These are phyloP conservation scores for Iris macrosiphon DNA, from an alignment of 106 monocot genomes.

Conservation along the genomic window DNA sequence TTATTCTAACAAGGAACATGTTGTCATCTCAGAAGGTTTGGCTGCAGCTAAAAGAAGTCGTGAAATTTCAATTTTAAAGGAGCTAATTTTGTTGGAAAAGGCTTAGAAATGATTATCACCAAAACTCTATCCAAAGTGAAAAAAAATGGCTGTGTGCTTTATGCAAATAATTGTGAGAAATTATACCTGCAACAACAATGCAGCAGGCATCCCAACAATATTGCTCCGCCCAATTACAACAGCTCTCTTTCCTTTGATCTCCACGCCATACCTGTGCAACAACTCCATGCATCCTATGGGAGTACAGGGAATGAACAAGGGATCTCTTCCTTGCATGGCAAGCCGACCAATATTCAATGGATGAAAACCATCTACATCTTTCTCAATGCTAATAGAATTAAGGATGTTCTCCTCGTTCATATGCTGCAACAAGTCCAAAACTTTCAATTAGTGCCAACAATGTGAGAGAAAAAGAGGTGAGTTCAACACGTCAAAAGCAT, in stretches of 20 bases:
- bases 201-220: constrained; percentile 92
- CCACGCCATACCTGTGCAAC: constrained; percentile 53
- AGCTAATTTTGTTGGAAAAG: too few relatives aligned
- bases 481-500: too few relatives aligned
- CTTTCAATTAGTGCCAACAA: too few relatives aligned
- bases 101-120: not conserved
- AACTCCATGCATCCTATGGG: constrained; percentile 98
- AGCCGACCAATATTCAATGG: constrained; percentile 90
- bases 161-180: not conserved
- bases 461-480: too few relatives aligned
- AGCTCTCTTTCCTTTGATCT: constrained; percentile 86
- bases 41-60: too few relatives aligned
- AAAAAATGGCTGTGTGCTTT: not conserved
- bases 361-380: constrained; percentile 98
- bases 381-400: constrained; percentile 75
- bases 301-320: constrained; percentile 91
- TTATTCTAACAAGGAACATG: too few relatives aligned
- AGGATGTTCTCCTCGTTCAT: constrained; percentile 84
- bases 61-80: too few relatives aligned
- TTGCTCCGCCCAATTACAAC: constrained; percentile 96
- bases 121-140: not conserved
- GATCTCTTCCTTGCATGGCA: constrained; percentile 92
- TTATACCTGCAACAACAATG: constrained; percentile 80
- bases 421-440: constrained; percentile 78
- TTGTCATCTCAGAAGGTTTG: too few relatives aligned